Evolutionary conservation across 208 protist species (phyloP).

Genomic region (Trypanosoma avium): DNA sequence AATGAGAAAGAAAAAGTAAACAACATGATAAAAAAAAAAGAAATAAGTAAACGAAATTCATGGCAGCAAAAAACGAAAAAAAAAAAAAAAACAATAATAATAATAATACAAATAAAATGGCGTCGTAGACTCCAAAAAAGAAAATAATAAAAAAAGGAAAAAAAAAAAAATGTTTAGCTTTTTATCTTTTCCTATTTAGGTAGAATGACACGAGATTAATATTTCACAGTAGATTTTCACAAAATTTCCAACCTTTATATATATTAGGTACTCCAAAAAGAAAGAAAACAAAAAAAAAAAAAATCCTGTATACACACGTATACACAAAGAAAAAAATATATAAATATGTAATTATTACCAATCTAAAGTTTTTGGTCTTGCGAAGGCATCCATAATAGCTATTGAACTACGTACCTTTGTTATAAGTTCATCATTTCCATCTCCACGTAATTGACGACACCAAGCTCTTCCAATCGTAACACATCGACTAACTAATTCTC

Average conservation of each 20-base stretch:
- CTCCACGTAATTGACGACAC: conserved; percentile 13
- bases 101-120: not conserved
- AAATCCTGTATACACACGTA: not conserved
- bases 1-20: too few relatives aligned
- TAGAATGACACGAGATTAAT: too few relatives aligned
- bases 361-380: conserved; percentile 45
- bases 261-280: too few relatives aligned
- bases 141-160: too few relatives aligned
- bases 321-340: not conserved
- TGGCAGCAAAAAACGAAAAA: not conserved
- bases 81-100: not conserved
- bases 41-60: not conserved
- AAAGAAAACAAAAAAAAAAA: conserved; percentile 6
- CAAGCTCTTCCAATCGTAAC: conserved; percentile 30
- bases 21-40: not conserved
- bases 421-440: not conserved
- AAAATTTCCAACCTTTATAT: too few relatives aligned
- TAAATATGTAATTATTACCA: conserved; percentile 34
- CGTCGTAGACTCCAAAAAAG: not conserved
- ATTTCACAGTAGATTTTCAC: too few relatives aligned
- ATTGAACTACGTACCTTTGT: conserved; percentile 19
- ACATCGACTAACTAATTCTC: conserved; percentile 44
- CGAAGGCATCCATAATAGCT: conserved; percentile 35
- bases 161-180: too few relatives aligned
- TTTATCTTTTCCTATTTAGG: too few relatives aligned